Base-by-base conservation (phyloP, 345 rosid genomes). In the Cardamine occulta region DNA sequence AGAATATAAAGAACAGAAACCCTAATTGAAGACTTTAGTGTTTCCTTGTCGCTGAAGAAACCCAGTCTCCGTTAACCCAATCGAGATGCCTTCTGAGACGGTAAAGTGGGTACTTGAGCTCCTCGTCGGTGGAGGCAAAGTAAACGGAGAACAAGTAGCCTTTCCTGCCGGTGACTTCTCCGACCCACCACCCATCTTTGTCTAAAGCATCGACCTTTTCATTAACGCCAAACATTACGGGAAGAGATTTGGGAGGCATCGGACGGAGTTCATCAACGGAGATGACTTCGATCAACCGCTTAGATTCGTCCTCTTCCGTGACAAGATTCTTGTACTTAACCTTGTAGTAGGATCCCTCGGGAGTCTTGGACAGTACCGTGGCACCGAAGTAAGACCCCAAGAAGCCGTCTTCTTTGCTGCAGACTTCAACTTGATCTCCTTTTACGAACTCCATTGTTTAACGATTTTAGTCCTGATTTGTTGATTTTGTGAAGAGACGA, bases 121-220 rank as follows among this genome's bases (percentile, higher is more conserved):
- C 68, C n/a, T 79, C 80, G 9, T 66, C 29, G 6, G 71, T 49
- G 32, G 53, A 52, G 10, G 44, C 60, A 54, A 82, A 84, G 53
- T 70, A 75, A 39, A 82, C 81, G 12, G 53, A 15, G 57, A 8
- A 82, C n/a, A 0, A 8, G 2, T 23, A 5, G 17, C 72, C 77
- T 39, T 8, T 67, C 37, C 4, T 29, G 3, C 58, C 83, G 8
- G 55, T 68, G 32, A 80, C 39, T 53, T 18, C 31, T 52, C 85
- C 85, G 8, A 57, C 55, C 84, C 86, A 76, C 84, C 84, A 84
- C 3, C 78, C 84, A 13, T 81, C 83, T 11, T 73, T 73, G 66
- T 51, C 78, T 23, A 68, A 56, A 42, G 65, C 81, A 56, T 84
- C 86, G 7, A 81, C 80, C 31, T 18, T 39, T 0, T 75, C 81